These are phyloP conservation scores for Fimicolochytrium jonesii DNA, from an alignment of 192 early-diverging fungal genomes.

Conservation along the genomic window DNA sequence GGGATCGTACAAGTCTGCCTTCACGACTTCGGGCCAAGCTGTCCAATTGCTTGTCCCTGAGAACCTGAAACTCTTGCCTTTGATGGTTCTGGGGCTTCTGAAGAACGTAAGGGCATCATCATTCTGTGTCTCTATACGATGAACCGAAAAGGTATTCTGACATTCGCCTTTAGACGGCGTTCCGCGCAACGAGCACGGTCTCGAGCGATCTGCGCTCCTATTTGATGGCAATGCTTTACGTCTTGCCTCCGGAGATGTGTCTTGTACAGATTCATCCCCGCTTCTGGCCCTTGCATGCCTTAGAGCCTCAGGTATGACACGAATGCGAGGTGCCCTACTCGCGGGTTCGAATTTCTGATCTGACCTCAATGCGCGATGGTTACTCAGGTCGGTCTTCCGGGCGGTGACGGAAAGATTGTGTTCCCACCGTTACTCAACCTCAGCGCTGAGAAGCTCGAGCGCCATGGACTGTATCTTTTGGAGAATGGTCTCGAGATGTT, in stretches of 20 bases:
- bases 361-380: too few species aligned
- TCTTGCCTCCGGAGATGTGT: conserved; percentile 74
- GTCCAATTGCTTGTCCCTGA: conserved; percentile 79
- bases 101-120: conserved; percentile 88
- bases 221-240: conserved; percentile 73
- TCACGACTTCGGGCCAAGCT: conserved; percentile 69
- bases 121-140: too few species aligned
- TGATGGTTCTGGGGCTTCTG: conserved; percentile 73
- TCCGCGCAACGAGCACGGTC: conserved; percentile 46
- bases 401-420: conserved; percentile 52
- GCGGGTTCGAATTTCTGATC: too few species aligned
- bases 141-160: too few species aligned
- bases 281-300: conserved; percentile 80
- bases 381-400: conserved; percentile 33
- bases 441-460: conserved; percentile 79
- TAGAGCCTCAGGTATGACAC: conserved; percentile 55
- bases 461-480: conserved; percentile 82
- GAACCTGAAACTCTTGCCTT: conserved; percentile 80
- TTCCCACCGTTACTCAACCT: conserved; percentile 78
- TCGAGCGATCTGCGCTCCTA: conserved; percentile 78
- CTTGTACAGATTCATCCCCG: conserved; percentile 69
- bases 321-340: too few species aligned
- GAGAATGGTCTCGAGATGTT: conserved; percentile 80
- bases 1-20: conserved; percentile 79
- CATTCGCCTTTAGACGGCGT: conserved; percentile 36